Percentiles rank a stretch among this genome's conserved stretches.
These are phyloP conservation scores for Pestalotiopsis sp. DNA, from an alignment of 2,329 filamentous ascomycete species.

Conservation along the genomic window DNA sequence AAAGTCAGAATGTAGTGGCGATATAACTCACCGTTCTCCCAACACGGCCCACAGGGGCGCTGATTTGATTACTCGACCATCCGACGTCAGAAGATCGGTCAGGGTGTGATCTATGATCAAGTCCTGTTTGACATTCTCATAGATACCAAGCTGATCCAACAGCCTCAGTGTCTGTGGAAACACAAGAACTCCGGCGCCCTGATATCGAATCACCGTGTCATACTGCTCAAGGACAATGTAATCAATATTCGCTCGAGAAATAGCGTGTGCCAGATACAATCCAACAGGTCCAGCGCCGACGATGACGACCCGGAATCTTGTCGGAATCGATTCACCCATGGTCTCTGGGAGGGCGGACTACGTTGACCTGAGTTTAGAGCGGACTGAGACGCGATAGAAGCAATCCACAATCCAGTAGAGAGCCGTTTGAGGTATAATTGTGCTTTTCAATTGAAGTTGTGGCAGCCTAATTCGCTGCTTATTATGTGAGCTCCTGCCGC, in stretches of 20 bases:
- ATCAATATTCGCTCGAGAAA: slow-evolving; percentile 1
- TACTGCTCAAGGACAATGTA: slow-evolving; percentile 4
- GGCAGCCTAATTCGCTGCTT: too few relatives aligned
- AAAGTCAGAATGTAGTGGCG: neutral
- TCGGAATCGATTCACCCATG: neutral
- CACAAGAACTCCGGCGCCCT: neutral
- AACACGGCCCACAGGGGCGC: neutral
- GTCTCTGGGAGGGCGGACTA: neutral
- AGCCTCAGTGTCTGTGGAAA: slow-evolving; percentile 4
- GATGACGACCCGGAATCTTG: neutral
- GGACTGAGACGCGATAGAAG: neutral
- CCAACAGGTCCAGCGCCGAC: slow-evolving; percentile 10
- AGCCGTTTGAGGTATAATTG: too few relatives aligned
- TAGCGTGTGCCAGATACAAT: slow-evolving; percentile 8
- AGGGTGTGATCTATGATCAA: neutral
- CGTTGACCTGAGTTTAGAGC: neutral
- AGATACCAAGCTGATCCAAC: slow-evolving; percentile 4
- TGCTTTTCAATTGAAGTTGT: too few relatives aligned
- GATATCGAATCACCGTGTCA: neutral
- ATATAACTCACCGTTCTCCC: neutral
- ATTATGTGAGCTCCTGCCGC: too few relatives aligned
- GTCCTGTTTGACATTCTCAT: neutral
- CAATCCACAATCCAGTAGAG: too few relatives aligned
- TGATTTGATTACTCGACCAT: neutral
- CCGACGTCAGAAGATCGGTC: neutral